phyloP scores from a whole-genome alignment of 805 yeast species.

The Komagataella populi region DNA sequence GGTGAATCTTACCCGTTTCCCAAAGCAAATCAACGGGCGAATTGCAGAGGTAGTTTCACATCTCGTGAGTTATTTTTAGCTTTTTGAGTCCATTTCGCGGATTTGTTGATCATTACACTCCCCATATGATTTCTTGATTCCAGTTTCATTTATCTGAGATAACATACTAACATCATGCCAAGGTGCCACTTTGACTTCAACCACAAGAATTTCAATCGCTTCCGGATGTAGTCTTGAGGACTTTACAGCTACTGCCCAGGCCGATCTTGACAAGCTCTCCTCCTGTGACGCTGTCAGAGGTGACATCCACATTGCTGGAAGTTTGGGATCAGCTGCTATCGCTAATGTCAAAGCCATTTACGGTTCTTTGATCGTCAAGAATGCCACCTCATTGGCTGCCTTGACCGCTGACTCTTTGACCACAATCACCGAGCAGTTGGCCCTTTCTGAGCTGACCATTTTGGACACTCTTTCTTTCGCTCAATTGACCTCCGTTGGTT shows the following conservation, averaged over 20 bases:
- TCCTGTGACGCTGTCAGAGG: constrained; percentile 75
- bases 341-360: constrained; percentile 64
- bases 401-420: constrained; percentile 72
- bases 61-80: not conserved
- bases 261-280: constrained; percentile 61
- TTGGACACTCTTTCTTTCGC: constrained; percentile 64
- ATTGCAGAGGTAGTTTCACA: not conserved
- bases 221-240: constrained; percentile 55
- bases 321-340: constrained; percentile 48
- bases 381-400: constrained; percentile 47
- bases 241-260: constrained; percentile 65
- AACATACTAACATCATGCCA: constrained; percentile 2
- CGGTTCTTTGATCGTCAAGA: constrained; percentile 59
- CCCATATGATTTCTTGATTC: not conserved
- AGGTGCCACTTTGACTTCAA: constrained; percentile 42
- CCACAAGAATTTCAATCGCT: constrained; percentile 31
- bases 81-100: not conserved
- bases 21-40: not conserved
- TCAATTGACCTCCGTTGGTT: constrained; percentile 66
- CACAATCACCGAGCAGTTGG: constrained; percentile 60
- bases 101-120: not conserved
- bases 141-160: not conserved
- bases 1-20: constrained; percentile 3
- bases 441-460: constrained; percentile 48
- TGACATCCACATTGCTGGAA: constrained; percentile 59